Evolutionary conservation across 176 grass and related monocot species (phyloP).

Genomic region (Pontederia paniculata): DNA sequence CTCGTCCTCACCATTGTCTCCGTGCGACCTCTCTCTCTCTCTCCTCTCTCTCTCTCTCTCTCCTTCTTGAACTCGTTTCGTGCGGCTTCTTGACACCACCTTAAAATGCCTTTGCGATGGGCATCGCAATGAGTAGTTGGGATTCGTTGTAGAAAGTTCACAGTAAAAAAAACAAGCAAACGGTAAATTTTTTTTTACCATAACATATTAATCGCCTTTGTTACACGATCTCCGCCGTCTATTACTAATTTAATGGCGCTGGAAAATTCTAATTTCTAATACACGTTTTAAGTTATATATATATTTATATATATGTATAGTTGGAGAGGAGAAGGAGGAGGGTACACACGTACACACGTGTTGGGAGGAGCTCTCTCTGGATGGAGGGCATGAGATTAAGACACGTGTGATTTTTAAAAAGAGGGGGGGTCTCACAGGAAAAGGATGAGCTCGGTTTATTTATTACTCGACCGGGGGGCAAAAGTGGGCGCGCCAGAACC

Average conservation of each 20-base stretch:
- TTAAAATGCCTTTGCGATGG: constrained; percentile 17
- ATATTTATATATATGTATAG: no score
- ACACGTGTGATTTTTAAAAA: no score
- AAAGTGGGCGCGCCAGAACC: no score
- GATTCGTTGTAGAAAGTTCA: constrained; percentile 8
- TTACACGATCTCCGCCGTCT: not conserved
- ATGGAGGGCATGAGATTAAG: no score
- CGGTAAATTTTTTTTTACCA: no score
- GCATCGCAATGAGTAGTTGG: constrained; percentile 2
- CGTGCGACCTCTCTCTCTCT: not conserved
- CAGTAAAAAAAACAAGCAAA: not conserved
- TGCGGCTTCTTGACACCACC: not conserved
- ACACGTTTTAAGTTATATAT: not conserved
- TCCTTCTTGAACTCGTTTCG: not conserved
- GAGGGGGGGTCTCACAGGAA: no score
- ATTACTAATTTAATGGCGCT: not conserved
- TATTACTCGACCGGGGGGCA: no score
- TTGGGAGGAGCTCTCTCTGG: no score
- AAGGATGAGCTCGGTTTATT: no score
- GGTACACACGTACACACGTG: no score
- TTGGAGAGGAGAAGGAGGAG: no score
- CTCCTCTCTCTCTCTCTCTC: not conserved
- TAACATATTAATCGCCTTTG: not conserved
- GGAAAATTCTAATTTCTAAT: no score
- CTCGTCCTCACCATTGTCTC: constrained; percentile 4